These are phyloP conservation scores for Eremomyces bilateralis DNA, from an alignment of 495 filamentous ascomycete genomes.

Conservation along the genomic window DNA sequence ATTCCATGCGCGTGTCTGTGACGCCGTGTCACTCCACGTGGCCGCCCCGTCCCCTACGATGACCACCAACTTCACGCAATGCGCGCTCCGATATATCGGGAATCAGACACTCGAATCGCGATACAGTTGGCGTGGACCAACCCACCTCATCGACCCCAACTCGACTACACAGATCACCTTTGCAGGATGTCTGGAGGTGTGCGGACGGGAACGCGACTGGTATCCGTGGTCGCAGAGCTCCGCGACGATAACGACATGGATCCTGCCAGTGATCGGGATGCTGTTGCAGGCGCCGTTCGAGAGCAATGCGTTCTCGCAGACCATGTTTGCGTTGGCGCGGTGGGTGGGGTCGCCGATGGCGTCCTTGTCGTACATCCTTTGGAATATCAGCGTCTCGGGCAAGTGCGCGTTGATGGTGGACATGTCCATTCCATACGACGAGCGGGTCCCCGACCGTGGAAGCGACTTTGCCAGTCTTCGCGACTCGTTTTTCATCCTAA, in stretches of 20 bases:
- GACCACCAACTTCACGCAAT: slow-evolving; percentile 9
- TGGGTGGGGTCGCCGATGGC: slow-evolving; percentile 23
- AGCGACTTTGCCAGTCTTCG: slow-evolving; percentile 21
- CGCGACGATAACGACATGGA: slow-evolving; percentile 25
- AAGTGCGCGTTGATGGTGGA: slow-evolving; percentile 26
- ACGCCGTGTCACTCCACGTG: background rate
- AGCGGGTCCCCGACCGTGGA: slow-evolving; percentile 6
- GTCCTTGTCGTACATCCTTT: slow-evolving; percentile 21
- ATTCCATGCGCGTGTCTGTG: slow-evolving; percentile 3
- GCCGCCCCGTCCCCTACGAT: background rate
- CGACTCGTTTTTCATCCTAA: slow-evolving; percentile 24
- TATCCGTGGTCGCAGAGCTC: slow-evolving; percentile 18
- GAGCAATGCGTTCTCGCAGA: slow-evolving; percentile 21
- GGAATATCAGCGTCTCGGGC: slow-evolving; percentile 26
- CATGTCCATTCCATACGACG: slow-evolving; percentile 20
- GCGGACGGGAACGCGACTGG: slow-evolving; percentile 12
- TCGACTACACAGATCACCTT: slow-evolving; percentile 9
- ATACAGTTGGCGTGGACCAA: slow-evolving; percentile 10
- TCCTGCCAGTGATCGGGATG: slow-evolving; percentile 23
- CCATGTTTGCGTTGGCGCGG: slow-evolving; percentile 17
- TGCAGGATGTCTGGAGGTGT: slow-evolving; percentile 14
- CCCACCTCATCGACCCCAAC: slow-evolving; percentile 8
- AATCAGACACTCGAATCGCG: background rate
- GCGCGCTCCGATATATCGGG: slow-evolving; percentile 6
- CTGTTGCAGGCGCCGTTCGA: slow-evolving; percentile 26